A percentile compares a stretch with the other conserved stretches of the same genome.
Conservation (phyloP, 2,329 filamentous ascomycete genomes). For the Chaetomium olivaceum region DNA sequence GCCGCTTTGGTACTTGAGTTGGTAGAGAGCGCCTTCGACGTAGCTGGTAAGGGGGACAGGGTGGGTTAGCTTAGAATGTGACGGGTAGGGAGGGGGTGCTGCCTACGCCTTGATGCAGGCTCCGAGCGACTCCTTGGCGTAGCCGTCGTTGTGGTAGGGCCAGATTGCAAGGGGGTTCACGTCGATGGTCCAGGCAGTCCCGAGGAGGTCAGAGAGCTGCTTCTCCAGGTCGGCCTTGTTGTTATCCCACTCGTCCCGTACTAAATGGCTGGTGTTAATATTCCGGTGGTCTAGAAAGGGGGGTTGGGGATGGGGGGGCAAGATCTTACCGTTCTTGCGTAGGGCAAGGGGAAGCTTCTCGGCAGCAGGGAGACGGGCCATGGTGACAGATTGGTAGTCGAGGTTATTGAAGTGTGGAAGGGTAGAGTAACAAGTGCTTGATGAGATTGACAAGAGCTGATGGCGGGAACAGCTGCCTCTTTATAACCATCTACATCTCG, state of each 20-base stretch:
- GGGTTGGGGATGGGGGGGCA: too few relatives aligned
- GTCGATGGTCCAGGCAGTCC: conserved; percentile 52
- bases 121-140: conserved; percentile 46
- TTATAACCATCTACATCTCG: conserved; percentile 9
- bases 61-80: neutral
- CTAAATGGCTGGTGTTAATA: conserved; percentile 35
- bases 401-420: neutral
- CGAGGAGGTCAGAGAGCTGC: conserved; percentile 47
- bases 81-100: neutral
- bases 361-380: conserved; percentile 46
- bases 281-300: too few relatives aligned
- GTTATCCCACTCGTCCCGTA: conserved; percentile 54
- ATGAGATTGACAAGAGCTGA: neutral
- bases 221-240: conserved; percentile 49
- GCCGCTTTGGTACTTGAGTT: conserved; percentile 43
- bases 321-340: conserved; percentile 51
- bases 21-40: conserved; percentile 44
- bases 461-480: neutral
- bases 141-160: conserved; percentile 48
- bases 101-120: conserved; percentile 47
- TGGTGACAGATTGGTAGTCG: conserved; percentile 27
- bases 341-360: conserved; percentile 54
- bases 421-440: neutral
- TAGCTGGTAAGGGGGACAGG: conserved; percentile 42
- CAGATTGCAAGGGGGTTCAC: conserved; percentile 50